Evolutionary conservation across 164 flowering plant genomes (phyloP), one percentile per base, ranked within the genome.

Genomic region (Aristolochia contorta): DNA sequence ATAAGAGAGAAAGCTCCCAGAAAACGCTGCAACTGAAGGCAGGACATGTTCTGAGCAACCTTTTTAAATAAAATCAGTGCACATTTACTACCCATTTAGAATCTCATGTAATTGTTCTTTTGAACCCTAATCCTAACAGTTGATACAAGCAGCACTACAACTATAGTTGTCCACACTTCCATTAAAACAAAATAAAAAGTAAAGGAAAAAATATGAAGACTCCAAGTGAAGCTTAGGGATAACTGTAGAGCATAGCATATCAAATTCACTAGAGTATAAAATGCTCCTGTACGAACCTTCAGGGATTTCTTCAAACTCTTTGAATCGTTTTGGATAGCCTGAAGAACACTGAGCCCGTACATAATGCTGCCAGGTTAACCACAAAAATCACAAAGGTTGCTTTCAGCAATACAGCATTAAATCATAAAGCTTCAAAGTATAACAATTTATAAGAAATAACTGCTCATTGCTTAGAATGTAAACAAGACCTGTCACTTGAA

Each of bases 241-340:
- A 32, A 3, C 33, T 7, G 7, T 3, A 32, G 33, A 3, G 7
- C 33, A 3, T 7, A 32, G 7, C 7, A 32, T 32, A 7, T 32
- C 18, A 12, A 13, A 51, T 45, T 49, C 1, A 61, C n/a, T 19
- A 18, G 20, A 16, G 23, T 32, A 32, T 43, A 16, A 56, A 54
- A 56, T 50, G 20, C 19, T 53, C 19, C 52, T 27, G 58, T 52
- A 14, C 41, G 63, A 51, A 86, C 96, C 96, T 86, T 93, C 18
- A 90, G 80, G 48, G 94, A 86, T 63, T 89, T 93, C 77, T 84
- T 90, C 56, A 58, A 74, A 71, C 84, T 81, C 74, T 81, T 86
- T 69, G 70, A 75, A 60, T 90, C 96, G 66, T 62, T 86, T 67
- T 86, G 90, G 53, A 84, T 61, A 41, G 79, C 79, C 23, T 86